These are phyloP conservation scores for Craspedostauros australis DNA, from an alignment of 108 stramenopile species.

Conservation along the genomic window DNA sequence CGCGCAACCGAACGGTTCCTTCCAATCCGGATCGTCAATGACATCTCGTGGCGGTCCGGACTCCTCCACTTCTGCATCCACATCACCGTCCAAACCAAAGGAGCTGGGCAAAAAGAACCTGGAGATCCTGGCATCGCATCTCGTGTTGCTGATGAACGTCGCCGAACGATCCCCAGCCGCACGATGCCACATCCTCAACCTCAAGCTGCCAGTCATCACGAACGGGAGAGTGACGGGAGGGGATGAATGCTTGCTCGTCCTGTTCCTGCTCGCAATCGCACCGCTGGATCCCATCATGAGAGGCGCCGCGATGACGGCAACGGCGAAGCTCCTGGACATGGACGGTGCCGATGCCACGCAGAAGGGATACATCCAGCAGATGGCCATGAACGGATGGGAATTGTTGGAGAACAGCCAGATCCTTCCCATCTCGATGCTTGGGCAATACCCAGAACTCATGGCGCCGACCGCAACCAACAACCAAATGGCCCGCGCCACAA, in stretches of 20 bases:
- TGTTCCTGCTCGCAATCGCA: slow-evolving; percentile 60
- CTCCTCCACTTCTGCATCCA: slow-evolving; percentile 14
- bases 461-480: background rate
- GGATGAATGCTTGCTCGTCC: slow-evolving; percentile 52
- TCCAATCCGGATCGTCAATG: background rate
- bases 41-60: slow-evolving; percentile 6
- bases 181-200: slow-evolving; percentile 39
- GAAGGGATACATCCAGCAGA: slow-evolving; percentile 17
- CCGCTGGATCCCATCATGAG: slow-evolving; percentile 47
- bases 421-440: slow-evolving; percentile 53
- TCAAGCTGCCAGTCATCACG: slow-evolving; percentile 30
- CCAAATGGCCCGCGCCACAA: background rate
- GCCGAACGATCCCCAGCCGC: slow-evolving; percentile 37
- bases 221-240: slow-evolving; percentile 16
- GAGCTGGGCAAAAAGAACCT: slow-evolving; percentile 57
- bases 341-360: slow-evolving; percentile 6
- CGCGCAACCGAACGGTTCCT: slow-evolving; percentile 23
- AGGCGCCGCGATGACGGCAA: slow-evolving; percentile 62
- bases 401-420: slow-evolving; percentile 65
- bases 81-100: slow-evolving; percentile 26
- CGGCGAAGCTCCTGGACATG: slow-evolving; percentile 55
- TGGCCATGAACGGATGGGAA: slow-evolving; percentile 60
- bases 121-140: slow-evolving; percentile 34
- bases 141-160: slow-evolving; percentile 50
- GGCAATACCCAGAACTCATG: slow-evolving; percentile 39